Conservation (phyloP, 768 basidiomycete genomes). For the Suillus subluteus region DNA sequence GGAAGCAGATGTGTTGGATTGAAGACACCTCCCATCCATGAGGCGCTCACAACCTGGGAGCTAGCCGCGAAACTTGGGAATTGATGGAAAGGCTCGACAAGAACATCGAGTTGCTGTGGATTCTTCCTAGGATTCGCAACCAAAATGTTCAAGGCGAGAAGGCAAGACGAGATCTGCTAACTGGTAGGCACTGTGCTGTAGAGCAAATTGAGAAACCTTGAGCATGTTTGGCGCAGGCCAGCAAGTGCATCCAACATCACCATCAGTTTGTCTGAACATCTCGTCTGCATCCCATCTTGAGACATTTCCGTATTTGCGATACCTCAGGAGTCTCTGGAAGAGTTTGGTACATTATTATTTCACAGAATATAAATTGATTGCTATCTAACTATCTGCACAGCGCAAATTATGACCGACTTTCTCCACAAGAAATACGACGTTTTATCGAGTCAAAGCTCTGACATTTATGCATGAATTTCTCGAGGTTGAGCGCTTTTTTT, state of each 20-base stretch:
- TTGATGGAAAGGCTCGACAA: slow-evolving; percentile 28
- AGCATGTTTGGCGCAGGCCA: slow-evolving; percentile 33
- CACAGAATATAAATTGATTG: background rate
- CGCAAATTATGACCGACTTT: background rate
- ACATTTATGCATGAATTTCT: background rate
- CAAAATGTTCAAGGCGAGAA: slow-evolving; percentile 1
- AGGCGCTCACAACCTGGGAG: slow-evolving; percentile 54
- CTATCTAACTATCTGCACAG: background rate
- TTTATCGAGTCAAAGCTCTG: background rate
- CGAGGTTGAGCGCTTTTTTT: background rate
- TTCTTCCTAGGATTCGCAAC: slow-evolving; percentile 24
- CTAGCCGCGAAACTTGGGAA: slow-evolving; percentile 29
- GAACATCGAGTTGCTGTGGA: slow-evolving; percentile 30
- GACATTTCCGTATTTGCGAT: slow-evolving; percentile 17
- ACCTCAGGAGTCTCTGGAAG: slow-evolving; percentile 29
- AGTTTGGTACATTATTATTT: slow-evolving; percentile 28
- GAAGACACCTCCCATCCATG: slow-evolving; percentile 68
- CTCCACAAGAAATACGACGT: background rate
- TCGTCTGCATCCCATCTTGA: slow-evolving; percentile 24
- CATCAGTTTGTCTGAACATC: slow-evolving; percentile 29
- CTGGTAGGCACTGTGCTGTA: background rate
- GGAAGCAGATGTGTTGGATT: slow-evolving; percentile 48
- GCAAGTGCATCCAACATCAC: slow-evolving; percentile 30
- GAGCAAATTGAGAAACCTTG: slow-evolving; percentile 13
- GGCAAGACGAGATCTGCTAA: background rate